Evolutionary conservation across 2,329 filamentous ascomycete species (phyloP), one percentile per base, ranked within the genome.

Genomic region (Rhinocladiella similis): DNA sequence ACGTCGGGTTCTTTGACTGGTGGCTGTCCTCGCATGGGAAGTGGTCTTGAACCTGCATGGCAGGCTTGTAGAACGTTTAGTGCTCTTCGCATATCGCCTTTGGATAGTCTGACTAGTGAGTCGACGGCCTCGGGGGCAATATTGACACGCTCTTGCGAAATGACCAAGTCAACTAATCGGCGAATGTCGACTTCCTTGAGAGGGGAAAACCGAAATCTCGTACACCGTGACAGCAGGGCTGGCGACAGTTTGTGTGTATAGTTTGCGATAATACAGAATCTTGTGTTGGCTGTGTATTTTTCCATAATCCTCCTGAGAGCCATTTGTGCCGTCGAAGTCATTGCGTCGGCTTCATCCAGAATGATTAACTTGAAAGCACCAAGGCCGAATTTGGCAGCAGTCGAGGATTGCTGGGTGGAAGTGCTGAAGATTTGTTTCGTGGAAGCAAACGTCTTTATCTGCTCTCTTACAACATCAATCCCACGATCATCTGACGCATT

Each of bases 311-410:
- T 82, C 60, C 94, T 84, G 53, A 99, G 79, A 0, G 94, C 94
- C 93, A 99, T 99, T 75, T 99, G 94, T 5, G 94, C 94, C 0
- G 93, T 95, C 52, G 90, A 89, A n/a, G 94, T 99, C 94, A 99
- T 99, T 52, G 94, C 94, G 72, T 99, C 94, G n/a, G 94, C 94
- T 78, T 99, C 94, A 73, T 99, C 94, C 3, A 99, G 84, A 53
- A 99, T 90, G 70, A 99, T 97, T 65, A 99, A 85, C 78, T 99
- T 99, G 80, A 89, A 99, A 3, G 83, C 83, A 0, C 89, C 90
- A 22, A 93, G 75, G 5, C 77, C 74, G 12, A 73, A 71, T 29
- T 73, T 72, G 12, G 73, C 75, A 68, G 19, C 71, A 12, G 81
- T 75, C 41, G 73, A 69, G 18, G 67, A 56, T 42, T 72, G 70